A percentile compares a stretch with the other conserved stretches of the same genome.
Conservation (phyloP, 2,329 filamentous ascomycete genomes). For the Akanthomyces dipterigenus region DNA sequence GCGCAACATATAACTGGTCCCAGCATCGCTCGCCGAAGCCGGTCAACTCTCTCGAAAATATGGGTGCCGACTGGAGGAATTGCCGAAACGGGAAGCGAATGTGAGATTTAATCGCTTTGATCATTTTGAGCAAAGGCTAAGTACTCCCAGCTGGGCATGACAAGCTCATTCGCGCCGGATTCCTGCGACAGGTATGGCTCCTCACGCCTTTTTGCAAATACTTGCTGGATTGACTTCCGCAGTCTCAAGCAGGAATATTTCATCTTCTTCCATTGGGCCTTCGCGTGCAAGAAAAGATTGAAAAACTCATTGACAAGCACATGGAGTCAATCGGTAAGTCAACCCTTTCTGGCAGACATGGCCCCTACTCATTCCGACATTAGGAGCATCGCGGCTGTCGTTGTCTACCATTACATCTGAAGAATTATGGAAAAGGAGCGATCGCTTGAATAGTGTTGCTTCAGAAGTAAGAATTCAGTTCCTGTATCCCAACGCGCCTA, state of each 20-base stretch:
- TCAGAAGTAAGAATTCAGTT: slow-evolving; percentile 56
- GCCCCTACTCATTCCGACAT: neutral
- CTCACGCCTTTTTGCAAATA: neutral
- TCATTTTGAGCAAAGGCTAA: slow-evolving; percentile 15
- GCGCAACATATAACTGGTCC: neutral
- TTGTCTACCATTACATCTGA: slow-evolving; percentile 83
- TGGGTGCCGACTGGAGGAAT: slow-evolving; percentile 75
- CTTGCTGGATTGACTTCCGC: slow-evolving; percentile 2
- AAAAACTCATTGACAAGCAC: slow-evolving; percentile 77
- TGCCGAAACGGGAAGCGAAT: slow-evolving; percentile 47
- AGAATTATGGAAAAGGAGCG: slow-evolving; percentile 74
- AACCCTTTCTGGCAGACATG: neutral
- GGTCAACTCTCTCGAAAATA: slow-evolving; percentile 55
- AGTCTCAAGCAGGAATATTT: slow-evolving; percentile 86
- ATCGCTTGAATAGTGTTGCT: slow-evolving; percentile 64
- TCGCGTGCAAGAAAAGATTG: slow-evolving; percentile 82
- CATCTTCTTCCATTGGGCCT: slow-evolving; percentile 84
- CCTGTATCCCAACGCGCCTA: slow-evolving; percentile 15
- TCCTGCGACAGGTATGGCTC: slow-evolving; percentile 58
- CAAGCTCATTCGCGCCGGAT: slow-evolving; percentile 64
- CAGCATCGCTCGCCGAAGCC: slow-evolving; percentile 27
- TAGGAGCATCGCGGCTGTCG: slow-evolving; percentile 72
- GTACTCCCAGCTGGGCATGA: slow-evolving; percentile 50
- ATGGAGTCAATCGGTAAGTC: slow-evolving; percentile 66
- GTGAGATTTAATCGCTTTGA: slow-evolving; percentile 26